Evolutionary conservation across 371 early-diverging fungal species (phyloP).

Genomic region (Coemansia sp.): DNA sequence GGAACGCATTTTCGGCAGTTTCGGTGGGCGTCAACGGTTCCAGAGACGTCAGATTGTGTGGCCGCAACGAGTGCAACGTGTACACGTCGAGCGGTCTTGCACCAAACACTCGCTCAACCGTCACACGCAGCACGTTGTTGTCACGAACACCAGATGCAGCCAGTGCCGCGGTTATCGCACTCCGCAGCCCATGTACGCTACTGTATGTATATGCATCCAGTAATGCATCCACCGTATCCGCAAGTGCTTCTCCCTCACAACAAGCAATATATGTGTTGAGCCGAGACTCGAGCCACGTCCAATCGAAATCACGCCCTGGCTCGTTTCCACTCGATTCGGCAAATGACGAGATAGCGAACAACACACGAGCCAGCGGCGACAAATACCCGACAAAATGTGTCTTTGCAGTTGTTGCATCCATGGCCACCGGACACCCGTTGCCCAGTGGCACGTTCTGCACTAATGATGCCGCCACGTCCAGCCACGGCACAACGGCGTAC

Average conservation of each 20-base stretch:
- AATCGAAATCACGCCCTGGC: conserved; percentile 16
- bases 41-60: conserved; percentile 10
- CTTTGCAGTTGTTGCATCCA: conserved; percentile 25
- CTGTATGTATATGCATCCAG: conserved; percentile 40
- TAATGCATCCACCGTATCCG: conserved; percentile 38
- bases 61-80: conserved; percentile 41
- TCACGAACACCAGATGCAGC: conserved; percentile 21
- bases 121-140: conserved; percentile 17
- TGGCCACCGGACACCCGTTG: conserved; percentile 36
- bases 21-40: conserved; percentile 10
- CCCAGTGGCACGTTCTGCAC: conserved; percentile 30
- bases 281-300: conserved; percentile 31
- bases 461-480: conserved; percentile 31
- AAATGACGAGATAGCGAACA: conserved; percentile 26
- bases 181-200: conserved; percentile 11
- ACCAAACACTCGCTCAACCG: conserved; percentile 13
- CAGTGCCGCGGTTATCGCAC: not conserved
- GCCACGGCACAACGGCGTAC: conserved; percentile 34
- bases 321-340: conserved; percentile 14
- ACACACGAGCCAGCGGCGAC: conserved; percentile 42
- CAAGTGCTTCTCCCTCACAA: conserved; percentile 6
- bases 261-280: conserved; percentile 18
- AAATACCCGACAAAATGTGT: conserved; percentile 32
- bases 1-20: conserved; percentile 24
- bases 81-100: conserved; percentile 41